Evolutionary conservation across 75 land plant species (phyloP).

Genomic region (Ceratopteris richardii): DNA sequence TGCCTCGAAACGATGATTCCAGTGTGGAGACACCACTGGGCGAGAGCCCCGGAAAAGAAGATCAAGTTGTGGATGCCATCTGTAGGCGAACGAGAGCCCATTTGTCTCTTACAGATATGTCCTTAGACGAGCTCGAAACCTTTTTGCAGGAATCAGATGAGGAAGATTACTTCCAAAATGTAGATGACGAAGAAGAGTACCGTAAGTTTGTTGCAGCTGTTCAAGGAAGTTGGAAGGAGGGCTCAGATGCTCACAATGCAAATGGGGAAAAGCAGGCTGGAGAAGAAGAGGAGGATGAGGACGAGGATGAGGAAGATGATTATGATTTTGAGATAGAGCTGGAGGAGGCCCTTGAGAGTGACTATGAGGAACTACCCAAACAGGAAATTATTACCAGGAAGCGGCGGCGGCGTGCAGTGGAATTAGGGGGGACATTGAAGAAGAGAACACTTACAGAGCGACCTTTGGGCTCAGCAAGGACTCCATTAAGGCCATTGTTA

Average conservation of each 20-base stretch:
- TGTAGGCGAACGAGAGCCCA: conserved; percentile 84
- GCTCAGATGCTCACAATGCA: conserved; percentile 1
- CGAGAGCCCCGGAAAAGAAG: conserved; percentile 12
- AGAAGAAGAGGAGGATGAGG: conserved; percentile 24
- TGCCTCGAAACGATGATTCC: conserved; percentile 11
- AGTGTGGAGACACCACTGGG: not conserved
- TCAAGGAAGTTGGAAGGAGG: conserved; percentile 34
- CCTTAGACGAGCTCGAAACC: conserved; percentile 90
- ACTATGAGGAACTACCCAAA: conserved; percentile 43
- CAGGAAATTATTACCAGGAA: not conserved
- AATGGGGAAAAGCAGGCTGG: conserved; percentile 26
- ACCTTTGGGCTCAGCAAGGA: conserved; percentile 36
- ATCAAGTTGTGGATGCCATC: conserved; percentile 65
- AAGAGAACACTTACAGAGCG: conserved; percentile 26
- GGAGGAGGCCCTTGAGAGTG: conserved; percentile 91
- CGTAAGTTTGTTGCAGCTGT: conserved; percentile 87
- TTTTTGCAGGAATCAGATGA: conserved; percentile 98
- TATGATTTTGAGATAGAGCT: conserved; percentile 90
- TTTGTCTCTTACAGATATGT: conserved; percentile 70
- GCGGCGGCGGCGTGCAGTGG: conserved; percentile 15
- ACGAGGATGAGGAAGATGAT: conserved; percentile 80
- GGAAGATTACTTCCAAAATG: conserved; percentile 87
- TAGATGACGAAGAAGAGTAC: conserved; percentile 94
- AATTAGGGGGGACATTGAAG: conserved; percentile 49
- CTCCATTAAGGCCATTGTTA: conserved; percentile 66